Base-by-base conservation (phyloP, 1,139 yeast species). In the Blastobotrys capitulatus region DNA sequence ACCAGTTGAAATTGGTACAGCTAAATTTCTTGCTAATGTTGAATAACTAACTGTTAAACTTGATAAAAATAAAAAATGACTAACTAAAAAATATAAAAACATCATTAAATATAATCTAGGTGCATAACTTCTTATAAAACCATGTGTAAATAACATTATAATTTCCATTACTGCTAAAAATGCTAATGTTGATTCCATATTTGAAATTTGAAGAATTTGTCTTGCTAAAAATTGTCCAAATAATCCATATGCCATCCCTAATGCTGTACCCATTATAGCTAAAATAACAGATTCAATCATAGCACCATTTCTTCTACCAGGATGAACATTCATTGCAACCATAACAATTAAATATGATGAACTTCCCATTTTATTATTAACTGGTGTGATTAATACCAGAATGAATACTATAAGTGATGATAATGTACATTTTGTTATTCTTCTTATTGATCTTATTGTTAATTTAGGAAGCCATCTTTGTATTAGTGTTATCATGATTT, bases 241-340 rank as follows among this genome's bases (percentile, higher is more conserved):
- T 1, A 72, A 50, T 0, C 74, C 62, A 51, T 71, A 75, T 0
- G 72, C 74, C 18, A 73, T 57, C 0, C 78, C 79, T n/a, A 73
- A 44, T 1, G 68, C 59, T 19, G 74, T 51, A 1, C 78, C 79
- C 1, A 71, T 63, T 1, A 65, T 55, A 53, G 75, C 72, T 45
- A 72, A 62, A 2, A 70, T 59, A 6, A 68, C 66, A 19, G 72
- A 69, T 53, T 75, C 77, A 31, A 76, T 64, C 61, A 75, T 74
- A 10, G 75, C 71, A 31, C 79, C 76, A 1, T 73, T 64, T 42
- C 80, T 64, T 51, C 78, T 65, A 0, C 78, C 79, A 1, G 78
- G 78, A 56, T 75, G 77, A 31, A 73, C 71, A 56, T 73, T 72
- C 15, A 74, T 78, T 1, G 77, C 68, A 2, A 73, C 66, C 39